Percentiles rank a stretch among this genome's conserved stretches.
phyloP scores from a whole-genome alignment of 163 green algal genomes.

The Chlamydomonas reinhardtii region DNA sequence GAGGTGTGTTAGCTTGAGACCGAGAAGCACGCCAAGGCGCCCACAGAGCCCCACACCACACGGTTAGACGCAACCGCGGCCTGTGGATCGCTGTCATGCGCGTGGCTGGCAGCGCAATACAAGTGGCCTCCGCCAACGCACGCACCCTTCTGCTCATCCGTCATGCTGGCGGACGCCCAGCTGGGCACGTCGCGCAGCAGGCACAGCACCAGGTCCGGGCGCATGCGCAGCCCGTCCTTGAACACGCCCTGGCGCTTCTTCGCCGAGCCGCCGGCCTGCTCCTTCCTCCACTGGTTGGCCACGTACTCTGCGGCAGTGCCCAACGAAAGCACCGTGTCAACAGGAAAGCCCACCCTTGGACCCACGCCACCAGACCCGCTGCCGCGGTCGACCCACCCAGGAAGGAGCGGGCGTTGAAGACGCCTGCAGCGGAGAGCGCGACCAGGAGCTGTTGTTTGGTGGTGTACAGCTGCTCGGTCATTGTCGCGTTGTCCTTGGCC shows the following conservation, averaged over 20 bases:
- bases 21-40: no score
- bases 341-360: neutral
- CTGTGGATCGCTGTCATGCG: no score
- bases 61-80: no score
- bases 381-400: conserved; percentile 1
- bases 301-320: neutral
- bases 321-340: neutral
- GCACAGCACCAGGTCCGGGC: neutral
- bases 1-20: no score
- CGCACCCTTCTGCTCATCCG: neutral
- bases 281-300: neutral
- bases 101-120: no score
- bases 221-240: neutral
- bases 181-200: neutral
- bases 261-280: neutral
- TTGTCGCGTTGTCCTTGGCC: neutral
- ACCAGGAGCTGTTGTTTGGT: neutral
- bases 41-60: no score
- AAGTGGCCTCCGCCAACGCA: neutral
- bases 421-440: neutral
- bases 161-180: neutral
- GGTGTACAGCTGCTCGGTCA: neutral
- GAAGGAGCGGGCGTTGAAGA: neutral
- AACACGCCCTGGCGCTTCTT: neutral
- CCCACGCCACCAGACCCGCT: neutral